Evolutionary conservation across 2,329 filamentous ascomycete species (phyloP), one percentile per base, ranked within the genome.

Genomic region (Bipolaris zeicola): DNA sequence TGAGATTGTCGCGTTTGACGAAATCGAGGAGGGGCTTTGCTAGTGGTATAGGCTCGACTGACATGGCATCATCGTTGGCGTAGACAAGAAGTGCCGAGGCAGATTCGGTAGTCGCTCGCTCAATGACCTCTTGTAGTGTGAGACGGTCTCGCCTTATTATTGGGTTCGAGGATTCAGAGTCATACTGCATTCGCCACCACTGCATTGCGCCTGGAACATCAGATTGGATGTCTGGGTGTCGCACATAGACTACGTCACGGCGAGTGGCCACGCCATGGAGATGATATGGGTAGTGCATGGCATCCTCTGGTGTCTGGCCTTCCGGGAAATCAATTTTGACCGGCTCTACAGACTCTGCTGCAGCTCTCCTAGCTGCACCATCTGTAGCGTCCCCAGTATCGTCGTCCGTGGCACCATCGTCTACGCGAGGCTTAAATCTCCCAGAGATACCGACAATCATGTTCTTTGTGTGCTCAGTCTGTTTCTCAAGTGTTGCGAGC

Each of bases 241-340:
- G 76, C 14, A 88, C 71, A 63, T 87, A 88, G 33, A 81, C 84
- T 24, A 86, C 79, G 63, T 84, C 81, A 1, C 83, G 79, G 46
- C 82, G 79, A 3, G 85, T 87, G 36, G 83, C 83, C 5, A 87
- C 81, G 26, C 85, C 85, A 42, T 82, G 80, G 20, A 88, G 77
- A 1, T 80, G 81, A 66, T 87, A 87, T 47, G 78, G 81, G 62
- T 67, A 48, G 8, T 62, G 52, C 60, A 69, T 68, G n/a, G 64
- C 63, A 37, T 65, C 61, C 43, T 67, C 57, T 3, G 64, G 58
- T n/a, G 49, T 43, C 18, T 69, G 65, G 3, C 64, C 66, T 41
- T 61, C 47, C 4, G 65, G 66, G 22, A 62, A 64, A 2, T 60
- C 49, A 14, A 45, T 20, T 2, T 52, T 34, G 8, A 36, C 6